Conservation (phyloP, 1,139 yeast species). For the Eremothecium sinecaudum region DNA sequence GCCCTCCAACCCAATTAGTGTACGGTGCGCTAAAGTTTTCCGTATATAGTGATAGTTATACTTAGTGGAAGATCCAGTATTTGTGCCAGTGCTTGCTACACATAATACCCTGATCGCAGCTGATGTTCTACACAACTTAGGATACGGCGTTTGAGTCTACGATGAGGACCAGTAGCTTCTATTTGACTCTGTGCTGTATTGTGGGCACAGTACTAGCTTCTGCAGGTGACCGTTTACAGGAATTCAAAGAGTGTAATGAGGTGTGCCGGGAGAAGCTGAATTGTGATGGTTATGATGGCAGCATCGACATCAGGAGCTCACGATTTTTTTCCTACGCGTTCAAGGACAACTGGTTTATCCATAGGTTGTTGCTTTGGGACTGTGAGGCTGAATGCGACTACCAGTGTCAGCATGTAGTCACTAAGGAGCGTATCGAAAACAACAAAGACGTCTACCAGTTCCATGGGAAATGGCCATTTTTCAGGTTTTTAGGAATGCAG, state of each 20-base stretch:
- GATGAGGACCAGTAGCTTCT: too few species aligned
- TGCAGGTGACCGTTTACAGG: conserved; percentile 68
- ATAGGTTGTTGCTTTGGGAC: conserved; percentile 55
- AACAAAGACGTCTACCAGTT: conserved; percentile 61
- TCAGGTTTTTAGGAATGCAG: conserved; percentile 64
- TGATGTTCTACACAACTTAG: too few species aligned
- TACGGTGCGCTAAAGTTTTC: too few species aligned
- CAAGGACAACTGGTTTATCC: conserved; percentile 19
- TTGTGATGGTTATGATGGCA: conserved; percentile 29
- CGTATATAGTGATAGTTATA: too few species aligned
- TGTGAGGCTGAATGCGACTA: conserved; percentile 84
- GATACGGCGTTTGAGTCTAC: too few species aligned
- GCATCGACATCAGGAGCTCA: conserved; percentile 17
- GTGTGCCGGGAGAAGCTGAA: conserved; percentile 41
- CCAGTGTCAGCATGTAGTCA: conserved; percentile 72
- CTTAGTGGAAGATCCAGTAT: too few species aligned
- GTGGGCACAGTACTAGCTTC: conserved; percentile 44
- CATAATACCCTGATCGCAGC: too few species aligned
- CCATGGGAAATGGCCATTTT: conserved; percentile 97
- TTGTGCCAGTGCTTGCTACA: too few species aligned
- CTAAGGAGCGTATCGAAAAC: conserved; percentile 40
- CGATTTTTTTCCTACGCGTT: conserved; percentile 31
- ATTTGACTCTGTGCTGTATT: too few species aligned
- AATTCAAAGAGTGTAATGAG: conserved; percentile 54
- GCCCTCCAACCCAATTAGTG: too few species aligned